These are phyloP conservation scores for Fraxinus cuspidata DNA, from an alignment of 257 asterid species.

Conservation along the genomic window DNA sequence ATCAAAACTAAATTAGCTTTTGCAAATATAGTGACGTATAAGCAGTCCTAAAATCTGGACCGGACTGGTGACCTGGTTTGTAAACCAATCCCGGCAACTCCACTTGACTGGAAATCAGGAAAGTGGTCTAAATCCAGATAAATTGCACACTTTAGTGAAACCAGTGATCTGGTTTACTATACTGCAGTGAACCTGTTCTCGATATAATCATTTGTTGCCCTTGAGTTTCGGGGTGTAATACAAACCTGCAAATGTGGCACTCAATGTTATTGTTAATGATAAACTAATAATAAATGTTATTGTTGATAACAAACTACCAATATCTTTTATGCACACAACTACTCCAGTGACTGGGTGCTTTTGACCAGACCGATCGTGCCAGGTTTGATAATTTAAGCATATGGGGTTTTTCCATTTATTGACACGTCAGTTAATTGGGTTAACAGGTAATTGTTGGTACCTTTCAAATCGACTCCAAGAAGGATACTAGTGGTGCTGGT, in stretches of 20 bases:
- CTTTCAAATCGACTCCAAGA: constrained; percentile 47
- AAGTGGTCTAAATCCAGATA: background rate
- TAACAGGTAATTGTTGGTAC: constrained; percentile 56
- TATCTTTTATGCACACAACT: background rate
- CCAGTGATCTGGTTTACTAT: background rate
- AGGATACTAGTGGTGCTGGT: constrained; percentile 31
- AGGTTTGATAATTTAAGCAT: background rate
- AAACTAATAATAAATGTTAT: background rate
- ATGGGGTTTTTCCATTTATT: background rate
- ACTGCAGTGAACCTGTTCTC: too few species aligned
- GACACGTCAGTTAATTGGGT: background rate
- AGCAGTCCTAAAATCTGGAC: background rate
- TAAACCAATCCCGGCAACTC: background rate
- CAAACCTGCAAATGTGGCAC: background rate
- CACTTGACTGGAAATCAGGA: background rate
- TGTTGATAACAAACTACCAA: background rate
- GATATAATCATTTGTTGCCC: background rate
- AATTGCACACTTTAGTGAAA: background rate
- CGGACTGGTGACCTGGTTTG: background rate
- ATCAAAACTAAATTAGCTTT: background rate
- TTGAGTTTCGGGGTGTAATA: background rate
- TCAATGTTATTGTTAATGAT: background rate
- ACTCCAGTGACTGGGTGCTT: background rate
- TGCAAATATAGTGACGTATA: background rate
- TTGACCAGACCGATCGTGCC: background rate